Conservation (phyloP, 345 rosid species). For the Clarkia xantiana region DNA sequence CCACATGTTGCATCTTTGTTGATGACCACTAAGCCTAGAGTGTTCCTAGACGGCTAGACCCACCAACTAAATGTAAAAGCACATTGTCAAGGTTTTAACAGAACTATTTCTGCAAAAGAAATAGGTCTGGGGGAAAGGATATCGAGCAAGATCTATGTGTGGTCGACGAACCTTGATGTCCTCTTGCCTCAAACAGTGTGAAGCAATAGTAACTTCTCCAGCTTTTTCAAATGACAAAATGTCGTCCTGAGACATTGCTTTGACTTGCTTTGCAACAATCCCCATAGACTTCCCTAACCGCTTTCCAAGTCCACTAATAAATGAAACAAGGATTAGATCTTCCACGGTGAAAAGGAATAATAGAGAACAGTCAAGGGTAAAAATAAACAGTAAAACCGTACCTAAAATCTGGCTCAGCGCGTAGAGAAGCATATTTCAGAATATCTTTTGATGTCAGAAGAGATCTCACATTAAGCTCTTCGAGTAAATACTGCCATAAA, state of each 20-base stretch:
- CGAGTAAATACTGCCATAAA: conserved; percentile 64
- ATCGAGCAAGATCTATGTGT: not conserved
- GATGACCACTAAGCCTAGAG: too few species aligned
- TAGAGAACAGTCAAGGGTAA: conserved; percentile 3
- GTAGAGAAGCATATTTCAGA: conserved; percentile 70
- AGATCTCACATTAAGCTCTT: conserved; percentile 77
- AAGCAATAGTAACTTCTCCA: conserved; percentile 65
- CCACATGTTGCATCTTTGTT: too few species aligned
- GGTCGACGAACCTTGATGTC: conserved; percentile 64
- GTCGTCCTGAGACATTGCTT: conserved; percentile 69
- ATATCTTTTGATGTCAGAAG: conserved; percentile 72
- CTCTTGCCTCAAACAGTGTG: conserved; percentile 43
- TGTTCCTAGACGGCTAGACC: too few species aligned
- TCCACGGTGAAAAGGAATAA: conserved; percentile 8
- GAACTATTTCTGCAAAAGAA: not conserved
- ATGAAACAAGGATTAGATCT: conserved; percentile 11
- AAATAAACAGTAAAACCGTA: conserved; percentile 11
- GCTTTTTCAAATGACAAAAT: conserved; percentile 64
- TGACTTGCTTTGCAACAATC: conserved; percentile 65
- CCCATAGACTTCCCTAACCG: conserved; percentile 95
- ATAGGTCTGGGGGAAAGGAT: not conserved
- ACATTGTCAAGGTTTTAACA: too few species aligned
- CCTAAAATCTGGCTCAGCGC: conserved; percentile 99
- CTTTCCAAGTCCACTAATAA: conserved; percentile 62
- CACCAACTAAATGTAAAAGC: too few species aligned